Evolutionary conservation across 148 eudicot genomes (phyloP).

Genomic region (Pharnaceum exiguum): DNA sequence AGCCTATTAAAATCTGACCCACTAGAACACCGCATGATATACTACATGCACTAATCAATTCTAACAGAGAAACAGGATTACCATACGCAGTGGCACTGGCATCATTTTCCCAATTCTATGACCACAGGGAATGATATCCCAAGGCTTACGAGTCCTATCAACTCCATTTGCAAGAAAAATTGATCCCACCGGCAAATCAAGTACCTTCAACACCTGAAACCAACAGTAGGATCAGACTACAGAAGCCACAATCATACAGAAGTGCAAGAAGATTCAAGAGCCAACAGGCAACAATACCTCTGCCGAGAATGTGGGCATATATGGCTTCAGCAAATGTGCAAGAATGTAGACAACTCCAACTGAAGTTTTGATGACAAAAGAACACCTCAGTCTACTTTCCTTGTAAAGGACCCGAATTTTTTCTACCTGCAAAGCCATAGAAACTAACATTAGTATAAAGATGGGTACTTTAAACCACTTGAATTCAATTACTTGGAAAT

Average conservation of each 20-base stretch:
- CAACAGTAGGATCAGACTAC: too few species aligned
- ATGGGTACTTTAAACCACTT: too few species aligned
- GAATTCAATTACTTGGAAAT: too few species aligned
- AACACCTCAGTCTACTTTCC: not conserved
- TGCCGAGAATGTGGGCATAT: not conserved
- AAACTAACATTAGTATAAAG: too few species aligned
- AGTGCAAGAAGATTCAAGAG: too few species aligned
- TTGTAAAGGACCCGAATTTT: constrained; percentile 4
- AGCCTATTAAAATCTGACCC: too few species aligned
- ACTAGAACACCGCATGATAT: too few species aligned
- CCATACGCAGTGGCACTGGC: not conserved
- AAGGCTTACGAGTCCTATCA: not conserved
- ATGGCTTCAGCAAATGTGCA: constrained; percentile 5
- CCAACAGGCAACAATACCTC: too few species aligned
- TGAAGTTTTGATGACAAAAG: constrained; percentile 1
- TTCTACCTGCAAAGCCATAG: not conserved
- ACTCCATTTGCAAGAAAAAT: not conserved
- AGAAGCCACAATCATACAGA: too few species aligned
- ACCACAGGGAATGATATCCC: not conserved
- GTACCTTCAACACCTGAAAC: not conserved
- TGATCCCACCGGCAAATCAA: not conserved
- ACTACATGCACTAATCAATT: too few species aligned
- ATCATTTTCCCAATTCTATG: not conserved
- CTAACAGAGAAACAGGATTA: too few species aligned
- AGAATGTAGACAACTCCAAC: not conserved